These are phyloP conservation scores for Plectosphaerella sp. DNA, from an alignment of 2,329 filamentous ascomycete species.

Conservation along the genomic window DNA sequence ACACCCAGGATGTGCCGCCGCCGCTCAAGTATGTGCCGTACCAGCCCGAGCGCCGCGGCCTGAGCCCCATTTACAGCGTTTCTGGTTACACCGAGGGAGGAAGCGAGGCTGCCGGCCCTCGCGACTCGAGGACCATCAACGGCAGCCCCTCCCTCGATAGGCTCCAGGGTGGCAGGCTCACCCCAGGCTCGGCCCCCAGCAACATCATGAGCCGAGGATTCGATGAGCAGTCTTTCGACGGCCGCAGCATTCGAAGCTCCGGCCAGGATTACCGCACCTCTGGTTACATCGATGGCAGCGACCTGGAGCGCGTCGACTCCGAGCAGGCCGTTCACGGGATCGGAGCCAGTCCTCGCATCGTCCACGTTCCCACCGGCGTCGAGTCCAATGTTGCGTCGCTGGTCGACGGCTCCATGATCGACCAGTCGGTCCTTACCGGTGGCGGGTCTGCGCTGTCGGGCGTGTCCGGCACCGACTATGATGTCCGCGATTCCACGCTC, in stretches of 20 bases:
- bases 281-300: conserved; percentile 47
- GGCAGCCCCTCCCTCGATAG: conserved; percentile 60
- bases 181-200: conserved; percentile 52
- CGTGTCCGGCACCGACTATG: conserved; percentile 39
- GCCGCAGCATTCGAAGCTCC: conserved; percentile 47
- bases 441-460: conserved; percentile 9
- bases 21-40: conserved; percentile 65
- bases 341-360: conserved; percentile 70
- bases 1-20: conserved; percentile 58
- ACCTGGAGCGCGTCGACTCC: conserved; percentile 55
- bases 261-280: conserved; percentile 51
- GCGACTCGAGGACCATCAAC: conserved; percentile 50
- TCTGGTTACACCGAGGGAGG: conserved; percentile 77
- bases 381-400: conserved; percentile 91
- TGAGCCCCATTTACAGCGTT: conserved; percentile 90
- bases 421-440: conserved; percentile 64
- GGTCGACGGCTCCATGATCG: conserved; percentile 66
- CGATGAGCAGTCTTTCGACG: conserved; percentile 51
- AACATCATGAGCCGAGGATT: conserved; percentile 45
- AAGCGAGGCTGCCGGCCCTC: conserved; percentile 51
- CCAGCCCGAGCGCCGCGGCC: conserved; percentile 62
- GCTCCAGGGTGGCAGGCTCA: conserved; percentile 21
- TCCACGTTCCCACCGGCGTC: conserved; percentile 63
- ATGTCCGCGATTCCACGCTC: conserved; percentile 31
- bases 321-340: conserved; percentile 68